Conservation (phyloP, 371 early-diverging fungal genomes). For the Rozella allomycis region DNA sequence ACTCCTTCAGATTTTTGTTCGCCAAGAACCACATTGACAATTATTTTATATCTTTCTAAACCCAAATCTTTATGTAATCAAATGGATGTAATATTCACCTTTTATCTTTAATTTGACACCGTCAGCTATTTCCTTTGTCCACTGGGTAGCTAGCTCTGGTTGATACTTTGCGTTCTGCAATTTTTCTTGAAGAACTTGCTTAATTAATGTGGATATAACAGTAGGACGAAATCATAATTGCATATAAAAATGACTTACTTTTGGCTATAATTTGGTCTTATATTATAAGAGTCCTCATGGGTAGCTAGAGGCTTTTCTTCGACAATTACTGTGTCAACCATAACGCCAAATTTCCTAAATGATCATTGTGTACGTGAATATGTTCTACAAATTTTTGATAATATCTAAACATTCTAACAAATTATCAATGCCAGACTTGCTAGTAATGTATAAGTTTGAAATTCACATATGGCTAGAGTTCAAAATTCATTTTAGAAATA, state of each 20-base stretch:
- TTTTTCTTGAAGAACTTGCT: conserved; percentile 23
- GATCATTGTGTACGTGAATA: too few relatives aligned
- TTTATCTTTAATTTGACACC: conserved; percentile 38
- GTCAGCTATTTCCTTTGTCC: conserved; percentile 35
- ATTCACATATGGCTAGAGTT: too few relatives aligned
- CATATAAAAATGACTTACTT: conserved; percentile 10
- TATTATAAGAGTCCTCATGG: conserved; percentile 7
- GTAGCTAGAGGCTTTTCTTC: too few relatives aligned
- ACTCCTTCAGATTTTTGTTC: conserved; percentile 42
- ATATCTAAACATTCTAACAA: too few relatives aligned
- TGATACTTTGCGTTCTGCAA: conserved; percentile 26
- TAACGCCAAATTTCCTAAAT: too few relatives aligned
- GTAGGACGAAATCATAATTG: conserved; percentile 28
- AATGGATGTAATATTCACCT: conserved; percentile 9
- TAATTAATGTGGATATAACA: conserved; percentile 26
- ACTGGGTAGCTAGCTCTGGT: conserved; percentile 26
- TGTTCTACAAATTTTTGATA: too few relatives aligned
- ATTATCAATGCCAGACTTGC: too few relatives aligned
- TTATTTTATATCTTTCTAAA: conserved; percentile 36
- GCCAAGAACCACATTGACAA: conserved; percentile 39
- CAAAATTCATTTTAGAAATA: too few relatives aligned
- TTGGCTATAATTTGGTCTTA: conserved; percentile 26
- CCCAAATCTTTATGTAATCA: conserved; percentile 20
- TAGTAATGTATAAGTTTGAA: too few relatives aligned
- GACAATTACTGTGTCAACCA: too few relatives aligned